Evolutionary conservation across 2,329 filamentous ascomycete species (phyloP).

Genomic region (Sarocladium kiliense): DNA sequence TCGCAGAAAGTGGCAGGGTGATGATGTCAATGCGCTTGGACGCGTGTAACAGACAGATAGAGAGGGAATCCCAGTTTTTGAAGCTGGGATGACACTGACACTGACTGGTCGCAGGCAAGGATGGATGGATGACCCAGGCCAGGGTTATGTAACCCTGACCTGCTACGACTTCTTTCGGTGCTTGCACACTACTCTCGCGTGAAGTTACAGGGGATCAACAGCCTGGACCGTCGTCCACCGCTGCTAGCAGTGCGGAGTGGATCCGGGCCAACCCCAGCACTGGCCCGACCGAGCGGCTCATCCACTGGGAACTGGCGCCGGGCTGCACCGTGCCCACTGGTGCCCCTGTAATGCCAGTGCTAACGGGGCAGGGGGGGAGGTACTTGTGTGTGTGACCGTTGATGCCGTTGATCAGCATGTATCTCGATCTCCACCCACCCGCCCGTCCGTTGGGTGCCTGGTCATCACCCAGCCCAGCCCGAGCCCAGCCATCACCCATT

Average conservation of each 20-base stretch:
- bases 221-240: too few species aligned
- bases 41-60: neutral
- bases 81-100: neutral
- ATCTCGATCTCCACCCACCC: neutral
- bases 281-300: constrained; percentile 6
- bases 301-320: constrained; percentile 6
- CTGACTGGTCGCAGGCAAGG: neutral
- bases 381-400: neutral
- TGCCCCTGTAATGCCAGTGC: neutral
- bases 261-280: neutral
- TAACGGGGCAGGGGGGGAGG: neutral
- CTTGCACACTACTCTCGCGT: too few species aligned
- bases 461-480: too few species aligned
- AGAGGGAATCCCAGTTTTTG: neutral
- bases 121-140: neutral
- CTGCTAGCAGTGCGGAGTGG: too few species aligned
- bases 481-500: too few species aligned
- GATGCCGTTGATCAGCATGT: neutral
- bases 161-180: too few species aligned
- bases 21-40: constrained; percentile 6
- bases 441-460: too few species aligned
- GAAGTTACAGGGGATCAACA: neutral
- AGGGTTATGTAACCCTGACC: neutral
- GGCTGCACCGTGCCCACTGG: constrained; percentile 1
- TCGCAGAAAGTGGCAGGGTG: neutral